These are phyloP conservation scores for Pestalotiopsis sp. DNA, from an alignment of 2,329 filamentous ascomycete species.

Conservation along the genomic window DNA sequence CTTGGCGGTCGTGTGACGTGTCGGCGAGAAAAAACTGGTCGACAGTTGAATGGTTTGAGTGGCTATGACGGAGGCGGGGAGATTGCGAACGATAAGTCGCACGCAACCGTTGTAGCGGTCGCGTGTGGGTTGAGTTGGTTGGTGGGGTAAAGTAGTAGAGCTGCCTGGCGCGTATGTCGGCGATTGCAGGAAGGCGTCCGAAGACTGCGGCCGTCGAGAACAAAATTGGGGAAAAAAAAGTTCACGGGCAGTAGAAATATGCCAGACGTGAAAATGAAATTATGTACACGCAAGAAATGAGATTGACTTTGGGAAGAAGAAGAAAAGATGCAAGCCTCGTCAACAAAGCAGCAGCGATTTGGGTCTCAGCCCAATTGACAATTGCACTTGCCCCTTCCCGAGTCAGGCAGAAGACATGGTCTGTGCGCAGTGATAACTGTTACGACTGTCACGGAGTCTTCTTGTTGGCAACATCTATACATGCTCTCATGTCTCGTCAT, in stretches of 20 bases:
- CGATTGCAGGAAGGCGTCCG: not conserved
- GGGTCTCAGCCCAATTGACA: slow-evolving; percentile 1
- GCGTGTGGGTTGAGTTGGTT: not conserved
- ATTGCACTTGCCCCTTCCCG: not conserved
- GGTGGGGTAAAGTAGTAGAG: not conserved
- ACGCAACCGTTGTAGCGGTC: not conserved
- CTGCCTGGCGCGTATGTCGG: not conserved
- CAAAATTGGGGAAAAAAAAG: not conserved
- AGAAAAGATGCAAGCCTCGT: not conserved
- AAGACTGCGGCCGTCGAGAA: not conserved
- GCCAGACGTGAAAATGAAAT: not conserved
- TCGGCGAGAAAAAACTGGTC: not conserved
- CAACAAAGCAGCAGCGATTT: not conserved
- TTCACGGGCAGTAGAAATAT: not conserved
- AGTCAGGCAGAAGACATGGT: not conserved
- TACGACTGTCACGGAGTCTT: too few species aligned
- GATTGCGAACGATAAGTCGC: slow-evolving; percentile 1
- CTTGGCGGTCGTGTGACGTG: slow-evolving; percentile 42
- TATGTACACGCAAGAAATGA: too few species aligned
- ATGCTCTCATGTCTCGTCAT: too few species aligned
- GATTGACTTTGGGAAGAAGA: not conserved
- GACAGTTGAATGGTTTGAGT: not conserved
- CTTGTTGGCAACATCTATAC: too few species aligned
- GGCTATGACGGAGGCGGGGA: slow-evolving; percentile 10
- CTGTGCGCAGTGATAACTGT: not conserved